phyloP scores from a whole-genome alignment of 176 grass and related monocot genomes.

The Zizania latifolia region DNA sequence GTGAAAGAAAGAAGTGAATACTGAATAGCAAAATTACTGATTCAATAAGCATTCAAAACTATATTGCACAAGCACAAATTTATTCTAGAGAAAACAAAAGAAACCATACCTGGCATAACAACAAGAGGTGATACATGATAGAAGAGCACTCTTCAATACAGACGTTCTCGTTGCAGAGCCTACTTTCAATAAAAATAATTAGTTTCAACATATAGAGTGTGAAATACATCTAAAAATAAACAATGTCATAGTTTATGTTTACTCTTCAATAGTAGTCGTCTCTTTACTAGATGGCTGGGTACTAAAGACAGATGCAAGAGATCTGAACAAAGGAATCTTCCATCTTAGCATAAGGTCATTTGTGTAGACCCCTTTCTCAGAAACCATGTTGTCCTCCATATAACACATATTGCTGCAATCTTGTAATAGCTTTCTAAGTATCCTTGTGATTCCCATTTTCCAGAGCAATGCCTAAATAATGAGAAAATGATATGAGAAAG shows the following conservation, averaged over 20 bases:
- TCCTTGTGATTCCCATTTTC: slow-evolving; percentile 55
- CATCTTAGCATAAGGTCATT: slow-evolving; percentile 49
- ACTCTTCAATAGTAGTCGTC: slow-evolving; percentile 45
- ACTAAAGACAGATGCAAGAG: slow-evolving; percentile 60
- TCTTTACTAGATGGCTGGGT: slow-evolving; percentile 35
- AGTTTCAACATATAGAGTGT: slow-evolving; percentile 15
- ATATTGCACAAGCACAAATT: slow-evolving; percentile 6
- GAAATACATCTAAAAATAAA: slow-evolving; percentile 36
- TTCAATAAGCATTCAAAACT: slow-evolving; percentile 7
- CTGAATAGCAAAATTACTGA: background rate
- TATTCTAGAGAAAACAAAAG: slow-evolving; percentile 16
- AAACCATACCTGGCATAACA: slow-evolving; percentile 69
- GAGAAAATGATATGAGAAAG: slow-evolving; percentile 28
- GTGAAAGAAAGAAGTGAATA: no score
- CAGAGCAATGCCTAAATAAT: slow-evolving; percentile 59
- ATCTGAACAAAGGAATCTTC: slow-evolving; percentile 67
- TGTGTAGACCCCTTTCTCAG: slow-evolving; percentile 22
- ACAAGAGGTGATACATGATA: slow-evolving; percentile 57
- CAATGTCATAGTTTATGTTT: slow-evolving; percentile 9
- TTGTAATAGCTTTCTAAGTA: slow-evolving; percentile 58
- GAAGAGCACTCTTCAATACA: slow-evolving; percentile 52
- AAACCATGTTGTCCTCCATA: slow-evolving; percentile 35
- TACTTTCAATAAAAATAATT: slow-evolving; percentile 38
- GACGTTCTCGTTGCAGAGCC: slow-evolving; percentile 46
- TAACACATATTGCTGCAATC: slow-evolving; percentile 36